These are phyloP conservation scores for Scutellospora calospora DNA, from an alignment of 371 early-diverging fungal genomes.

Conservation along the genomic window DNA sequence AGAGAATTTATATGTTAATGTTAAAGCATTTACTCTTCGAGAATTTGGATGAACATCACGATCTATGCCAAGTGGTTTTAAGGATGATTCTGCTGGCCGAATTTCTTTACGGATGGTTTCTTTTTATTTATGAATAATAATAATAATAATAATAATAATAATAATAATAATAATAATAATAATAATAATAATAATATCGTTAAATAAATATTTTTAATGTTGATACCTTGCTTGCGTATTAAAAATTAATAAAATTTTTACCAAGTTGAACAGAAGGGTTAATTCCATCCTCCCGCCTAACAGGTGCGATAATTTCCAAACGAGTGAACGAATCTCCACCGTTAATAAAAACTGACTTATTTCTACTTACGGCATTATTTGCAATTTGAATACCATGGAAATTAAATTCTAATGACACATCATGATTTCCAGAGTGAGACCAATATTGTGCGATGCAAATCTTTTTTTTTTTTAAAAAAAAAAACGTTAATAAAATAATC, in stretches of 20 bases:
- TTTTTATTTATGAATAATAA: constrained; percentile 50
- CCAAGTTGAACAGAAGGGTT: constrained; percentile 56
- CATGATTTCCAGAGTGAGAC: constrained; percentile 79
- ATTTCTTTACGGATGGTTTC: constrained; percentile 73
- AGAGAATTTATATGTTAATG: constrained; percentile 78
- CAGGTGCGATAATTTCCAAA: constrained; percentile 72
- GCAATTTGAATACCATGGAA: constrained; percentile 85
- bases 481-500: background rate
- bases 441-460: constrained; percentile 86
- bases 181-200: background rate
- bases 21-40: constrained; percentile 72
- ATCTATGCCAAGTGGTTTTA: constrained; percentile 72
- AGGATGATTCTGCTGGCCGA: constrained; percentile 70
- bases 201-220: no score
- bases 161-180: background rate
- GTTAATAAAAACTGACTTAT: constrained; percentile 61
- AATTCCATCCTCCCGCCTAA: constrained; percentile 79
- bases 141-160: no score
- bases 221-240: no score
- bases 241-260: background rate
- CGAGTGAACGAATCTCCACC: constrained; percentile 73
- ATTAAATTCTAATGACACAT: constrained; percentile 72
- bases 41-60: constrained; percentile 82
- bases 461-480: constrained; percentile 4
- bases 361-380: constrained; percentile 55